Conservation (phyloP, 108 stramenopile species). For the Nitzschia putrida region DNA sequence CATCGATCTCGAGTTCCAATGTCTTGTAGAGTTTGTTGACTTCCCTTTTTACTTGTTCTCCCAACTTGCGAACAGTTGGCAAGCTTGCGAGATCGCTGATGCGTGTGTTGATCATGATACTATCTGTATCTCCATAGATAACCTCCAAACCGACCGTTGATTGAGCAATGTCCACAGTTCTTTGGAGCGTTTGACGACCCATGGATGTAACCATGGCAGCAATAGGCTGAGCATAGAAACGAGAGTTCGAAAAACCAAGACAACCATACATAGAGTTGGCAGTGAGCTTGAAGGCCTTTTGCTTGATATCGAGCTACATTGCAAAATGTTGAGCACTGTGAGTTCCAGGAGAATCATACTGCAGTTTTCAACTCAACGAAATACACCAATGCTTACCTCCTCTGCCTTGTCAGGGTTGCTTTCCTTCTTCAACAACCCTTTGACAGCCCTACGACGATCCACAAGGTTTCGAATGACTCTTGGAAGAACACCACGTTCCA, state of each 20-base stretch:
- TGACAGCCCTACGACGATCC: conserved; percentile 92
- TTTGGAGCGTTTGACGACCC: conserved; percentile 97
- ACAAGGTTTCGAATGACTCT: conserved; percentile 95
- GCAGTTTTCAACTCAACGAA: background rate
- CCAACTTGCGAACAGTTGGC: conserved; percentile 69
- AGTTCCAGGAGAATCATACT: conserved; percentile 3
- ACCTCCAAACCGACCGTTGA: conserved; percentile 94
- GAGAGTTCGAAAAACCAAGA: conserved; percentile 93
- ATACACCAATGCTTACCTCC: conserved; percentile 57
- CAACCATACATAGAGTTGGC: conserved; percentile 99
- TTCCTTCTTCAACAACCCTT: conserved; percentile 90
- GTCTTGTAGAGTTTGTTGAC: conserved; percentile 97
- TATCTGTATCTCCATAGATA: conserved; percentile 99
- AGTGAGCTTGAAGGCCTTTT: conserved; percentile 97
- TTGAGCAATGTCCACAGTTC: conserved; percentile 94
- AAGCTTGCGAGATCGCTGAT: conserved; percentile 76
- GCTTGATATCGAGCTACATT: conserved; percentile 92
- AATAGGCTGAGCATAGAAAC: conserved; percentile 98
- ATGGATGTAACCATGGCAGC: conserved; percentile 97
- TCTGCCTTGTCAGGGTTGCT: conserved; percentile 63
- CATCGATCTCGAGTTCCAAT: conserved; percentile 98
- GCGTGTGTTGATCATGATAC: conserved; percentile 99
- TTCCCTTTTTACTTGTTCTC: conserved; percentile 92
- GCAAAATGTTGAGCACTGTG: background rate
- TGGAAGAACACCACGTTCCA: conserved; percentile 91